These are phyloP conservation scores for Sarcocystis neurona DNA, from an alignment of 169 alveolate species.

Conservation along the genomic window DNA sequence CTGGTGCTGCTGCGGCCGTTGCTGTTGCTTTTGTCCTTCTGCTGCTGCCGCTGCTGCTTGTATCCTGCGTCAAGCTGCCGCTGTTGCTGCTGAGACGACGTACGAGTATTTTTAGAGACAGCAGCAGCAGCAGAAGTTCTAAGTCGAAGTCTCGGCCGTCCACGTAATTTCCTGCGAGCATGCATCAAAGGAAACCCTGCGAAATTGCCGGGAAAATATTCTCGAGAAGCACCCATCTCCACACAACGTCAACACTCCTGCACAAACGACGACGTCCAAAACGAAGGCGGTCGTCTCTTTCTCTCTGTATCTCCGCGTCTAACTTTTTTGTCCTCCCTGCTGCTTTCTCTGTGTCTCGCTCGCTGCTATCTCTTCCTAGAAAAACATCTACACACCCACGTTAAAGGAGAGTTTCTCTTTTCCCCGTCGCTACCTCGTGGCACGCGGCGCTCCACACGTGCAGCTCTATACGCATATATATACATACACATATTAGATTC, in stretches of 20 bases:
- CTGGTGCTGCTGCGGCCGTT: background rate
- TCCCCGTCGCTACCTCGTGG: too few relatives aligned
- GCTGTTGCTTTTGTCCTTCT: background rate
- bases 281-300: background rate
- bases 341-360: too few relatives aligned
- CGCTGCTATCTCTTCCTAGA: too few relatives aligned
- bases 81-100: background rate
- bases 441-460: too few relatives aligned
- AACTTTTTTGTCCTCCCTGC: too few relatives aligned
- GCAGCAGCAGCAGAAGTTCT: slow-evolving; percentile 33
- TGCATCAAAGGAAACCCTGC: background rate
- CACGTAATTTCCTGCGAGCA: slow-evolving; percentile 38
- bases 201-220: background rate
- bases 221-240: background rate
- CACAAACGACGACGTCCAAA: background rate
- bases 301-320: background rate
- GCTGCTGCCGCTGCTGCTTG: background rate
- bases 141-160: slow-evolving; percentile 38
- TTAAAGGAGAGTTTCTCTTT: too few relatives aligned
- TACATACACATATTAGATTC: too few relatives aligned
- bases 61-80: too few relatives aligned
- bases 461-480: too few relatives aligned
- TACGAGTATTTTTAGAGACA: slow-evolving; percentile 42
- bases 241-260: background rate
- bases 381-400: too few relatives aligned